phyloP scores from a whole-genome alignment of 1,284 basidiomycete genomes.

The Marasmius fiardii region DNA sequence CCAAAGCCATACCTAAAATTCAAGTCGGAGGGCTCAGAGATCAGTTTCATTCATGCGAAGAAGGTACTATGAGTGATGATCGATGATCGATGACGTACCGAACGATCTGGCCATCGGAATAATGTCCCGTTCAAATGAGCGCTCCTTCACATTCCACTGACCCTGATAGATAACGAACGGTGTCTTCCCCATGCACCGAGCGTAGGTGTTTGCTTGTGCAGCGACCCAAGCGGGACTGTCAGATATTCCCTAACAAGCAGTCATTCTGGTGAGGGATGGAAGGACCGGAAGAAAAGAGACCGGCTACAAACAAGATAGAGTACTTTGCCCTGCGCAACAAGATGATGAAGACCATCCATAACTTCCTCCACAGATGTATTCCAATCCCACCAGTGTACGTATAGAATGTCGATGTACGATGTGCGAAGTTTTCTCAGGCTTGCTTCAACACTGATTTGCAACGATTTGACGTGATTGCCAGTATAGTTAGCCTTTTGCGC shows the following conservation, averaged over 20 bases:
- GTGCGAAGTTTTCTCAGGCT: neutral
- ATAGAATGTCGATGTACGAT: neutral
- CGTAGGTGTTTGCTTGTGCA: slow-evolving; percentile 11
- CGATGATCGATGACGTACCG: no score
- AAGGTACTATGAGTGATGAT: no score
- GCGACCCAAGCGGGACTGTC: slow-evolving; percentile 30
- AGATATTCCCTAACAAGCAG: neutral
- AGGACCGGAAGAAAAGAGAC: neutral
- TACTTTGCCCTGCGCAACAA: neutral
- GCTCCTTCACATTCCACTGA: neutral
- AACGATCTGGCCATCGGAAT: neutral
- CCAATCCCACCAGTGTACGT: neutral
- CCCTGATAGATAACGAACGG: slow-evolving; percentile 39
- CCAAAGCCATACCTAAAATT: neutral
- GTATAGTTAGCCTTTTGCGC: slow-evolving; percentile 3
- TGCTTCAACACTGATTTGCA: neutral
- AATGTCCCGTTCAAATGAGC: neutral
- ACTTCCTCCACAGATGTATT: neutral
- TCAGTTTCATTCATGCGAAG: neutral
- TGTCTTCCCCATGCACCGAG: neutral
- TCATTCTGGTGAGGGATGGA: neutral
- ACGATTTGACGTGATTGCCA: neutral
- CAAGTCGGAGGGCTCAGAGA: neutral
- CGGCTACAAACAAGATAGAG: neutral
- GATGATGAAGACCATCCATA: neutral